Evolutionary conservation across 805 yeast genomes (phyloP).

Genomic region (Metschnikowia kofuensis): DNA sequence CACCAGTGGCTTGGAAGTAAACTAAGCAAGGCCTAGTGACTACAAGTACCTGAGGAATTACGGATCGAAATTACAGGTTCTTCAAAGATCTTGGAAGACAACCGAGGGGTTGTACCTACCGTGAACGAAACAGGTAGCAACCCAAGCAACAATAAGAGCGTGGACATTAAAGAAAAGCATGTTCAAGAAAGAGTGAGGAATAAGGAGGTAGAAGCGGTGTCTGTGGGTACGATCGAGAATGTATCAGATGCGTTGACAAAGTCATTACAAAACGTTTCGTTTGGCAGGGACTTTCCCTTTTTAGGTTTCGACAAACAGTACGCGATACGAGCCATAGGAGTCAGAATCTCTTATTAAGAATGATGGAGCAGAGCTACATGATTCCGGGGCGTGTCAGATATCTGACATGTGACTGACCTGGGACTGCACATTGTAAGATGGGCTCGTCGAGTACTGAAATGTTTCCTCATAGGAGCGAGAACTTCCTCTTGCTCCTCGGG

Average conservation of each 20-base stretch:
- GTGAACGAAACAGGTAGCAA: conserved; percentile 6
- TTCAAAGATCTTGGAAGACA: conserved; percentile 5
- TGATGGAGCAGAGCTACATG: too few species aligned
- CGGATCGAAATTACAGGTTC: neutral
- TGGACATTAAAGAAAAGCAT: conserved; percentile 1
- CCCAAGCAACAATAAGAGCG: conserved; percentile 1
- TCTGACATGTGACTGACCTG: too few species aligned
- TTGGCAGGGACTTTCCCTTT: neutral
- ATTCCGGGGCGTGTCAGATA: too few species aligned
- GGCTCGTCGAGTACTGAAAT: too few species aligned
- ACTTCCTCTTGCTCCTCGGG: too few species aligned
- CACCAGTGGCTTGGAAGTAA: neutral
- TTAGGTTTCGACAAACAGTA: neutral
- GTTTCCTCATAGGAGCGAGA: too few species aligned
- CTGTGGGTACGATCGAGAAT: conserved; percentile 1
- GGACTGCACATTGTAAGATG: too few species aligned
- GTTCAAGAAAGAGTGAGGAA: conserved; percentile 1
- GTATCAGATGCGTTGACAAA: conserved; percentile 4
- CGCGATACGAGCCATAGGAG: neutral
- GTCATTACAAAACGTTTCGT: neutral
- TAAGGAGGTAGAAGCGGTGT: neutral
- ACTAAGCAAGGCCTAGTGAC: neutral
- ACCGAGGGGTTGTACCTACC: conserved; percentile 4
- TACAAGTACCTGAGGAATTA: neutral
- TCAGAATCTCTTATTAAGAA: too few species aligned